A percentile compares a stretch with the other conserved stretches of the same genome.
phyloP scores from a whole-genome alignment of 225 moss, liverwort and hornwort genomes.

The Thuidium tamariscinum region DNA sequence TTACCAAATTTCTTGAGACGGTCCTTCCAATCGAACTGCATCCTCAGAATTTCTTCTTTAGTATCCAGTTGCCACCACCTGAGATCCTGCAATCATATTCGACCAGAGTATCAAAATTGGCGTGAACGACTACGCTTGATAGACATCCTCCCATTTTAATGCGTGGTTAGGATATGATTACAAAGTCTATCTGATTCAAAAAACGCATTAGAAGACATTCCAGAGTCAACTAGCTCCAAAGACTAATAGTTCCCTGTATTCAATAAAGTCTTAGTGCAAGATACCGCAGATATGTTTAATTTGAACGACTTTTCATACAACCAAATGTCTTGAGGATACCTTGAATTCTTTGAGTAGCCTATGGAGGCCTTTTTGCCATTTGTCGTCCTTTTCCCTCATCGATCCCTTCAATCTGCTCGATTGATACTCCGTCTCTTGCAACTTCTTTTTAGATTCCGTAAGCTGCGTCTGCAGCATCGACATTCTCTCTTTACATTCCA shows the following conservation, averaged over 20 bases:
- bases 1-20: conserved; percentile 36
- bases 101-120: neutral
- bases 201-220: neutral
- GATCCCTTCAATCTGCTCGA: conserved; percentile 10
- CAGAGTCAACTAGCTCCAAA: neutral
- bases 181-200: neutral
- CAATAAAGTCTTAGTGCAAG: neutral
- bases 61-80: conserved; percentile 32
- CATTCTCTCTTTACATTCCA: conserved; percentile 18
- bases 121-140: neutral
- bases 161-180: neutral
- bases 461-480: conserved; percentile 30
- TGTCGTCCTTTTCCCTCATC: conserved; percentile 20
- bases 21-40: conserved; percentile 38
- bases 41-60: conserved; percentile 37
- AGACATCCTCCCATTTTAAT: neutral
- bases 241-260: neutral
- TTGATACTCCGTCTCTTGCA: conserved; percentile 35
- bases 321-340: neutral
- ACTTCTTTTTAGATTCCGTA: conserved; percentile 26
- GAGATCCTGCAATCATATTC: conserved; percentile 30
- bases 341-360: conserved; percentile 24
- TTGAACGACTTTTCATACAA: neutral
- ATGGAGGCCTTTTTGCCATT: conserved; percentile 1
- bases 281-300: neutral